These are phyloP conservation scores for Hibiscus tridactylites DNA, from an alignment of 345 rosid species.

Conservation along the genomic window DNA sequence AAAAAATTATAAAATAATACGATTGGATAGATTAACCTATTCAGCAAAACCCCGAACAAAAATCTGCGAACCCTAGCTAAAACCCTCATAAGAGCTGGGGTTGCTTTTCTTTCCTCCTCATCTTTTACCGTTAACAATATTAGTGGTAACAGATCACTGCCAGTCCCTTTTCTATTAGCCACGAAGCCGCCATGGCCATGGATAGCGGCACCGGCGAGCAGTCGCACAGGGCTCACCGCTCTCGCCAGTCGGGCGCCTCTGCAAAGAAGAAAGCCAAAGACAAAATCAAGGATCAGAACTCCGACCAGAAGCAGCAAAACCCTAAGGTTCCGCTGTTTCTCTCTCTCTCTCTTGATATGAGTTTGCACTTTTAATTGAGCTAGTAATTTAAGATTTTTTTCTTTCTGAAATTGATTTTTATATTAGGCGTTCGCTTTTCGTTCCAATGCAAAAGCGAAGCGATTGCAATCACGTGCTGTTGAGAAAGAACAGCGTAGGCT, in stretches of 20 bases:
- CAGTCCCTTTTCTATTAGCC: neutral
- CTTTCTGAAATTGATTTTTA: neutral
- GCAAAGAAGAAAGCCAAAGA: constrained; percentile 38
- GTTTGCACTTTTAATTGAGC: neutral
- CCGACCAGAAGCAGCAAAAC: constrained; percentile 41
- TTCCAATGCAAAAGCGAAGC: constrained; percentile 60
- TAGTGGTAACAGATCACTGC: neutral
- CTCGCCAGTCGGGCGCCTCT: constrained; percentile 64
- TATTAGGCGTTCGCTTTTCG: constrained; percentile 58
- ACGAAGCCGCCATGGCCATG: constrained; percentile 32
- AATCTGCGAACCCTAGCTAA: neutral
- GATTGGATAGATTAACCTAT: too few species aligned
- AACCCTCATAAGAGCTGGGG: neutral
- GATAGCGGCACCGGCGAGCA: constrained; percentile 31
- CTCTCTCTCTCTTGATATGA: neutral
- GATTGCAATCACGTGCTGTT: constrained; percentile 45
- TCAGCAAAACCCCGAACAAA: too few species aligned
- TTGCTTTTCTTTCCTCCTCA: neutral
- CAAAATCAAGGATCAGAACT: constrained; percentile 32
- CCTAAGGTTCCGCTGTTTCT: constrained; percentile 39
- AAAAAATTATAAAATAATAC: too few species aligned
- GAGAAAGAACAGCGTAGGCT: constrained; percentile 85
- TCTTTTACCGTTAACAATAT: neutral
- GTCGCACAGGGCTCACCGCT: constrained; percentile 62
- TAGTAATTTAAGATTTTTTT: neutral